Evolutionary conservation across 768 basidiomycete species (phyloP).

Genomic region (Chalciporus piperatus): DNA sequence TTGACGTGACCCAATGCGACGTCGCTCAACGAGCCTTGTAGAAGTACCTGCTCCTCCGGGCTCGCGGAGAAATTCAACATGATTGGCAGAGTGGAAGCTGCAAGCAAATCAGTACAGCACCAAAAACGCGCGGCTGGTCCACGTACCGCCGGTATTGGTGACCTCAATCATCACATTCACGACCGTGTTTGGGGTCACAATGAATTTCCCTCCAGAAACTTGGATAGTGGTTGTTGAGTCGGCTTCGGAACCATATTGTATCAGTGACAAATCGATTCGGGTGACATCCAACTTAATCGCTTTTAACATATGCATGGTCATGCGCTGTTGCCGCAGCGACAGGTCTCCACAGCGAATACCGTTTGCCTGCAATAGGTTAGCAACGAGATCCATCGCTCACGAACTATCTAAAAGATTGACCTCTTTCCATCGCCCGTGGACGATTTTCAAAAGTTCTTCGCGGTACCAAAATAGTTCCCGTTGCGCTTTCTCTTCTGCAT

Average conservation of each 20-base stretch:
- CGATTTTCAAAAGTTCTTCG: constrained; percentile 72
- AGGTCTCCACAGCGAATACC: constrained; percentile 75
- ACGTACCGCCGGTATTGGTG: constrained; percentile 68
- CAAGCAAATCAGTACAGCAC: constrained; percentile 8
- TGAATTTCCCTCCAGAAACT: constrained; percentile 38
- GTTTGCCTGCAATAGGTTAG: constrained; percentile 54
- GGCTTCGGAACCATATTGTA: constrained; percentile 26
- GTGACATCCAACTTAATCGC: constrained; percentile 68
- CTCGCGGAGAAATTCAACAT: constrained; percentile 52
- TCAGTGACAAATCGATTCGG: constrained; percentile 54
- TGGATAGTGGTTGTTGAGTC: constrained; percentile 11
- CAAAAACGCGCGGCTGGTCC: background rate
- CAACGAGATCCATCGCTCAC: background rate
- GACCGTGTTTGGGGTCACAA: constrained; percentile 58
- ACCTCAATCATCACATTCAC: constrained; percentile 56
- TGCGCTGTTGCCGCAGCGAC: constrained; percentile 71
- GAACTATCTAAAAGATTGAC: constrained; percentile 36
- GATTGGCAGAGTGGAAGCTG: constrained; percentile 54
- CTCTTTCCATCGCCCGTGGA: constrained; percentile 83
- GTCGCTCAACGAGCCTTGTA: constrained; percentile 63
- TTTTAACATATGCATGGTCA: constrained; percentile 79
- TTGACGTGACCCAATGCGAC: constrained; percentile 64
- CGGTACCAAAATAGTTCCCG: constrained; percentile 95
- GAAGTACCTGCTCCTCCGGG: constrained; percentile 63
- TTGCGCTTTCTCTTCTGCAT: constrained; percentile 58